Base-by-base conservation (phyloP, 495 filamentous ascomycete species). In the Penicillium crystallinum region DNA sequence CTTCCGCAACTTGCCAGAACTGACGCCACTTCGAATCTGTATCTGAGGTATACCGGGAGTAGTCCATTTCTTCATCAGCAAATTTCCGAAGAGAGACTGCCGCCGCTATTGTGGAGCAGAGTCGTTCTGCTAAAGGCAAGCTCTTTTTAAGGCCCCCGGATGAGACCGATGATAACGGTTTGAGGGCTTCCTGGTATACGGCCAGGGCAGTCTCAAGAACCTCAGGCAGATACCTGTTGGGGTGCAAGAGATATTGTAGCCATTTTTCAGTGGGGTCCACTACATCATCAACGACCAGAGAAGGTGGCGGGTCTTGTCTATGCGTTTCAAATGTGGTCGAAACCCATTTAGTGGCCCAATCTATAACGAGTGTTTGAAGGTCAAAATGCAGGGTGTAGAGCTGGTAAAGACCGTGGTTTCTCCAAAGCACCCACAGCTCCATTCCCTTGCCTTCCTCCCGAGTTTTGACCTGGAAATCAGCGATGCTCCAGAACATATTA, bases 351-450 rank as follows among this genome's bases (percentile, higher is more conserved):
- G 68, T 78, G 37, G 70, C 63, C 86, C 93, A 98, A 9, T 77
- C 77, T 6, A 62, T 39, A 18, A 68, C 59, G 49, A 85, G 39
- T 10, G 71, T 70, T 5, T 73, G 66, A 63, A 87, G 65, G 53
- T 80, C 59, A 68, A 80, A 76, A 50, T 80, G 77, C 54, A 89
- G 54, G 46, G 79, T 75, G 66, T 91, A 87, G 34, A 95, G 75
- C 50, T 86, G 76, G 66, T 91, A 83, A 54, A 85, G 78, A 57
- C 86, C 80, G 63, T 93, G 86, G 69, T 88, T 85, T 72, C 91
- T 86, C 90, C 89, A 92, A 36, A 93, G 70, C 11, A 91, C 78
- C 93, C 93, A 99, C 4, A 92, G 49, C 62, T 90, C 81, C 53
- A 84, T 80, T 15, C 65, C 72, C 56, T 57, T 81, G 60, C 68